These are phyloP conservation scores for Ustilago nuda DNA, from an alignment of 1,284 basidiomycete genomes.

Conservation along the genomic window DNA sequence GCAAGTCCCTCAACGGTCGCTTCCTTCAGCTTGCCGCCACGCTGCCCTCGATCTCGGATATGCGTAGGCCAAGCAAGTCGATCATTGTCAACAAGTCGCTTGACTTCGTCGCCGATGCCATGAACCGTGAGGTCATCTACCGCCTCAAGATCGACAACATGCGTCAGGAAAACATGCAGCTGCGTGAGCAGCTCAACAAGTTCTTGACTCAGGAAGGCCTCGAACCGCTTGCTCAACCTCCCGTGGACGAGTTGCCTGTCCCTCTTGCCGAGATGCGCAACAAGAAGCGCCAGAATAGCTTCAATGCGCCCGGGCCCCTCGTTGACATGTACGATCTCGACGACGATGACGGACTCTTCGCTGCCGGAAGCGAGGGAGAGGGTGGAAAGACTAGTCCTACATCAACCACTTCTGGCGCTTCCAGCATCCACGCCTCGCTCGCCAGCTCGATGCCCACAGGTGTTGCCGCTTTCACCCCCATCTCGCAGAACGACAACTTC, in stretches of 20 bases:
- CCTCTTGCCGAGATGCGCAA: conserved; percentile 48
- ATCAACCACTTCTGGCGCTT: conserved; percentile 34
- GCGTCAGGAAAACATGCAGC: conserved; percentile 47
- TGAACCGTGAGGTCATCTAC: conserved; percentile 54
- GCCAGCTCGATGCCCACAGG: conserved; percentile 32
- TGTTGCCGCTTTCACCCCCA: conserved; percentile 32
- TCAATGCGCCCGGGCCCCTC: conserved; percentile 9
- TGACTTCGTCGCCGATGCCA: conserved; percentile 59
- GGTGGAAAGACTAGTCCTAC: conserved; percentile 42
- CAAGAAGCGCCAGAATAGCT: conserved; percentile 37
- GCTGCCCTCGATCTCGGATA: conserved; percentile 57
- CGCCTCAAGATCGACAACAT: conserved; percentile 56
- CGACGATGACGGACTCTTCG: conserved; percentile 43
- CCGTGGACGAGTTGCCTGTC: conserved; percentile 40
- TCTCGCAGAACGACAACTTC: conserved; percentile 24
- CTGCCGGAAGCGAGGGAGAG: conserved; percentile 46
- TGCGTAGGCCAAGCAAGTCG: conserved; percentile 60
- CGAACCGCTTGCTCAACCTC: conserved; percentile 35
- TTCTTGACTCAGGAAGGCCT: conserved; percentile 49
- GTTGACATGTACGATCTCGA: conserved; percentile 42
- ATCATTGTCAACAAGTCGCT: conserved; percentile 64
- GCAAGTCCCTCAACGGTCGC: conserved; percentile 60
- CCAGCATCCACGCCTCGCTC: conserved; percentile 34
- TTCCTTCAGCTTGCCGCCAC: conserved; percentile 61
- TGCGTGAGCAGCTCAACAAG: conserved; percentile 59